Percentiles rank a stretch among this genome's conserved stretches.
phyloP scores from a whole-genome alignment of 2,329 filamentous ascomycete species.

The Paraphaeosphaeria minitans region DNA sequence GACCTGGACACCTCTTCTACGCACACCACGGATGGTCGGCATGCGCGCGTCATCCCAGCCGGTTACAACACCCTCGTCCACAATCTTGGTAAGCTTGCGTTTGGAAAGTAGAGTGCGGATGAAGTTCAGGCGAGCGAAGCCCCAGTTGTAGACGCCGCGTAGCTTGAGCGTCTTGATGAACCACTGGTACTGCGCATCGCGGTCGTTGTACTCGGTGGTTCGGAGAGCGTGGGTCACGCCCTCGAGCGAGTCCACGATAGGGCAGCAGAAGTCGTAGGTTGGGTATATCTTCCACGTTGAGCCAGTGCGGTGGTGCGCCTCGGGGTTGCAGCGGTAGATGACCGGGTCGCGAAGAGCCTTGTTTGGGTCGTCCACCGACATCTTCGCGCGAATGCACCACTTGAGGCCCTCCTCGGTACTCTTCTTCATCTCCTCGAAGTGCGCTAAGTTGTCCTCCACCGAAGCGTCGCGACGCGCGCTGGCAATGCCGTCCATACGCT shows the following conservation, averaged over 20 bases:
- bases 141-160: conserved; percentile 81
- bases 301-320: conserved; percentile 77
- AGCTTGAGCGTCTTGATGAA: conserved; percentile 76
- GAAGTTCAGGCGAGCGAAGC: conserved; percentile 85
- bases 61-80: conserved; percentile 75
- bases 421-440: conserved; percentile 92
- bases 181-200: conserved; percentile 87
- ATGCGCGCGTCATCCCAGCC: conserved; percentile 89
- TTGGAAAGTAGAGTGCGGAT: conserved; percentile 82
- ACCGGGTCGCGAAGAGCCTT: conserved; percentile 96
- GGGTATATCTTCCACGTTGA: conserved; percentile 84
- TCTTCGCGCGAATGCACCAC: conserved; percentile 95
- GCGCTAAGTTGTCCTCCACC: conserved; percentile 81
- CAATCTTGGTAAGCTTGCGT: conserved; percentile 83
- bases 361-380: conserved; percentile 89
- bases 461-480: conserved; percentile 79
- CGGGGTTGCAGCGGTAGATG: conserved; percentile 90
- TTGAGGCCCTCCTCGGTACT: conserved; percentile 77
- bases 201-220: conserved; percentile 86
- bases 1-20: conserved; percentile 78
- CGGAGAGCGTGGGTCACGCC: conserved; percentile 83
- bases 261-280: conserved; percentile 86
- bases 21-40: conserved; percentile 81
- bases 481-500: conserved; percentile 83
- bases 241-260: conserved; percentile 79